These are phyloP conservation scores for Cicer bijugum DNA, from an alignment of 306 rosid genomes.

Conservation along the genomic window DNA sequence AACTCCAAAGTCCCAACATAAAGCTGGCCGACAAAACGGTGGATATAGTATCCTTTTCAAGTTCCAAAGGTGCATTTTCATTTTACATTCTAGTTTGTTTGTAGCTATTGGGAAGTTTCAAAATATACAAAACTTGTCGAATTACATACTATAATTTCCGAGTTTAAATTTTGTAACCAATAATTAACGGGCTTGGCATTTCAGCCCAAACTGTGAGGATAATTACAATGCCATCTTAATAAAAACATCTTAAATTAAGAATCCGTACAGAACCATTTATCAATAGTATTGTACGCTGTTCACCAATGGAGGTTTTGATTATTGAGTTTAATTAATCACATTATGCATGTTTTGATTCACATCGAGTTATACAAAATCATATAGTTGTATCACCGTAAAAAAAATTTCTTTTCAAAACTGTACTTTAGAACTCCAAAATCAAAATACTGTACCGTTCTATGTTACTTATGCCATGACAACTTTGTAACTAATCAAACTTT, in stretches of 20 bases:
- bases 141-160: neutral
- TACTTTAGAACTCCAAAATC: too few species aligned
- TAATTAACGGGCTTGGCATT: neutral
- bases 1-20: neutral
- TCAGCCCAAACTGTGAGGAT: neutral
- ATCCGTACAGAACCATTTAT: neutral
- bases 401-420: too few species aligned
- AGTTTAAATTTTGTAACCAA: neutral
- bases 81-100: constrained; percentile 8
- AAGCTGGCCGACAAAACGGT: neutral
- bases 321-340: neutral
- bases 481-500: neutral
- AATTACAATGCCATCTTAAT: neutral
- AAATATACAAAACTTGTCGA: neutral
- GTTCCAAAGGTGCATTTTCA: constrained; percentile 9
- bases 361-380: too few species aligned
- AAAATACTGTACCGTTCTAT: neutral
- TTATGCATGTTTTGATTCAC: too few species aligned
- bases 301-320: neutral
- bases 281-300: neutral
- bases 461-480: constrained; percentile 1
- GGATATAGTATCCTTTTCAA: neutral
- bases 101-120: constrained; percentile 14
- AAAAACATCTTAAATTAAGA: neutral
- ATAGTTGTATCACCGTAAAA: too few species aligned